phyloP scores from a whole-genome alignment of 192 early-diverging fungal genomes.

The Podochytrium sp. region DNA sequence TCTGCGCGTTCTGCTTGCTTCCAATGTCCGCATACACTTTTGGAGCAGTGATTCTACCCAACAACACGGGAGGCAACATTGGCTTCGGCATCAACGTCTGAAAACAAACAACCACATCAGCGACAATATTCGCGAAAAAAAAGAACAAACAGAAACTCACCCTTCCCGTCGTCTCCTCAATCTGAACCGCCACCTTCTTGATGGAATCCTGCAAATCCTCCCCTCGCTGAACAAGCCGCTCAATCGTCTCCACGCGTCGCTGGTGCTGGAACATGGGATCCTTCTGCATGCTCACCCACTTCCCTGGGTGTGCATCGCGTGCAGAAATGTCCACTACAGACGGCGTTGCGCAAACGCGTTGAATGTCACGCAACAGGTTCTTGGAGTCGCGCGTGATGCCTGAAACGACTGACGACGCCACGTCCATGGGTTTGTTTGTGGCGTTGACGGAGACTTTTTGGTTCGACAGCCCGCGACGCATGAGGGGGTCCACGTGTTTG shows the following conservation, averaged over 20 bases:
- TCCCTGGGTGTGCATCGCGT: conserved; percentile 13
- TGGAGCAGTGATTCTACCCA: conserved; percentile 19
- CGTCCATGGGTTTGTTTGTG: not conserved
- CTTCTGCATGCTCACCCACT: conserved; percentile 26
- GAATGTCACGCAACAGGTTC: conserved; percentile 29
- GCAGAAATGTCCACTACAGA: conserved; percentile 32
- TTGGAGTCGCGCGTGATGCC: conserved; percentile 30
- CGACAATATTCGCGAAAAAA: not conserved
- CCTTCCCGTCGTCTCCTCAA: conserved; percentile 27
- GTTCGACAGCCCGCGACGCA: conserved; percentile 31
- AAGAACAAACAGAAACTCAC: not conserved
- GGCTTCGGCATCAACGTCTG: conserved; percentile 14
- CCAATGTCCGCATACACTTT: conserved; percentile 7
- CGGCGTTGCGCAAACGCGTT: conserved; percentile 19
- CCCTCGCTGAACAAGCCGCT: conserved; percentile 26
- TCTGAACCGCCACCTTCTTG: conserved; percentile 24
- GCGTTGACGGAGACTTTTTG: conserved; percentile 1
- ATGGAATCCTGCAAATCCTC: conserved; percentile 31
- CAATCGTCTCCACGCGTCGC: conserved; percentile 17
- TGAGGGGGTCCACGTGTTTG: conserved; percentile 43
- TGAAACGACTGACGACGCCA: conserved; percentile 22
- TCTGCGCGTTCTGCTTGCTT: not conserved
- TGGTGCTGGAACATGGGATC: conserved; percentile 32
- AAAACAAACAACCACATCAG: not conserved
- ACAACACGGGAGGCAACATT: not conserved